Evolutionary conservation across 2,329 filamentous ascomycete species (phyloP).

Genomic region (Arthrobotrys musiformis): DNA sequence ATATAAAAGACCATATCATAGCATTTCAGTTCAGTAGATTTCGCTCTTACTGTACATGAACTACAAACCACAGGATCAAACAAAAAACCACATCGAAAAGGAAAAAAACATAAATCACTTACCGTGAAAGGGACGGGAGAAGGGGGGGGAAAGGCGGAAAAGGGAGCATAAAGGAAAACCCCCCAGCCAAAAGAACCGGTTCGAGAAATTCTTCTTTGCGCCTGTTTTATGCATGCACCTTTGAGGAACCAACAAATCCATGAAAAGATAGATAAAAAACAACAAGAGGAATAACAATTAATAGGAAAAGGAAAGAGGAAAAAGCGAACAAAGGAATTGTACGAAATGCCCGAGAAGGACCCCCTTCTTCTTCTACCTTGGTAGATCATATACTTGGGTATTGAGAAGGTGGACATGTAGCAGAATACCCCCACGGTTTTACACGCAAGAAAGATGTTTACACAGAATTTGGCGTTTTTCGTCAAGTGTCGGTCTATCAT

Average conservation of each 20-base stretch:
- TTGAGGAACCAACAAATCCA: slow-evolving; percentile 38
- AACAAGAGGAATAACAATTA: slow-evolving; percentile 18
- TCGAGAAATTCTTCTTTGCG: slow-evolving; percentile 53
- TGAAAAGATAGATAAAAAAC: too few species aligned
- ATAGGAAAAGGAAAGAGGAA: background rate
- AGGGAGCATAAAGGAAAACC: slow-evolving; percentile 27
- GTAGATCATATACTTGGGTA: background rate
- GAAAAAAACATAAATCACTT: background rate
- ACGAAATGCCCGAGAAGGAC: background rate
- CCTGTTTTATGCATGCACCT: slow-evolving; percentile 56
- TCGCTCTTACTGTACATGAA: slow-evolving; percentile 54
- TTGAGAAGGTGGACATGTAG: background rate
- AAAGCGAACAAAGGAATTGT: background rate
- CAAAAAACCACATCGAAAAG: background rate
- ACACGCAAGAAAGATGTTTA: slow-evolving; percentile 42
- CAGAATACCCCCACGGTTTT: slow-evolving; percentile 25
- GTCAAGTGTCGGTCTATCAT: slow-evolving; percentile 45
- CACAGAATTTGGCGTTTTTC: slow-evolving; percentile 21
- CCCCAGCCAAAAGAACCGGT: slow-evolving; percentile 45
- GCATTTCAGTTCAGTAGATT: slow-evolving; percentile 35
- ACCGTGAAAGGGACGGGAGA: background rate
- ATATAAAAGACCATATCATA: slow-evolving; percentile 3
- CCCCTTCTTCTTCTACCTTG: background rate
- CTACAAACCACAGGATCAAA: slow-evolving; percentile 13
- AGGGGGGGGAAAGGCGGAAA: slow-evolving; percentile 4